Conservation (phyloP, 2,329 filamentous ascomycete genomes). For the Corinectria fuckeliana region DNA sequence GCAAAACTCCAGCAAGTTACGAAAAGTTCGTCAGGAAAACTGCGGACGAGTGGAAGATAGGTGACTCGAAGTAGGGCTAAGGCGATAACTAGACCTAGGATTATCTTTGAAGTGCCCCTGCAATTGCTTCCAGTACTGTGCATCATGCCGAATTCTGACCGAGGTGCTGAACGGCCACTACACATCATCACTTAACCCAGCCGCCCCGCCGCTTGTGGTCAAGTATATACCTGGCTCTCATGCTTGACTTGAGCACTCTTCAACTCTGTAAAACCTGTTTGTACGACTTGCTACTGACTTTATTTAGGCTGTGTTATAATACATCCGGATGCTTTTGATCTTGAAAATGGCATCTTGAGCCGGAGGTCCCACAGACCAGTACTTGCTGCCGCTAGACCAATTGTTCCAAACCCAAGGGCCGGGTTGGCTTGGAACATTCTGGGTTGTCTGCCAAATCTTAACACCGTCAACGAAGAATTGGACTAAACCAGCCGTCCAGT, state of each 20-base stretch:
- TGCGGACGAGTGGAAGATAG: constrained; percentile 8
- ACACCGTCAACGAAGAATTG: constrained; percentile 38
- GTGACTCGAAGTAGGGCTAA: no score
- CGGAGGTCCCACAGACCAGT: constrained; percentile 41
- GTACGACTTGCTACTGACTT: no score
- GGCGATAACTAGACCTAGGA: no score
- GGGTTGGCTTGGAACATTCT: constrained; percentile 33
- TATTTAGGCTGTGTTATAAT: constrained; percentile 39
- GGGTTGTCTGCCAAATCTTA: constrained; percentile 34
- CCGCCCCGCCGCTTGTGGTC: no score
- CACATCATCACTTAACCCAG: no score
- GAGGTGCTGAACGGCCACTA: no score
- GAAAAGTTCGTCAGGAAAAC: constrained; percentile 13
- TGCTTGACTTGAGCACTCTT: no score
- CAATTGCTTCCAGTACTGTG: no score
- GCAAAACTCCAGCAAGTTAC: constrained; percentile 8
- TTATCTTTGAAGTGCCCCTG: no score
- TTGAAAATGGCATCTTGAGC: constrained; percentile 37
- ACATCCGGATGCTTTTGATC: constrained; percentile 40
- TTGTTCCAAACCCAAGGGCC: constrained; percentile 43
- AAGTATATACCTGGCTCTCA: no score
- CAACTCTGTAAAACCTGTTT: no score
- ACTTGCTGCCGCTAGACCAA: constrained; percentile 41
- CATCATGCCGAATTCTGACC: no score
- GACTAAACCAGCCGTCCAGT: constrained; percentile 38